These are phyloP conservation scores for Lycium ferocissimum DNA, from an alignment of 257 asterid species.

Conservation along the genomic window DNA sequence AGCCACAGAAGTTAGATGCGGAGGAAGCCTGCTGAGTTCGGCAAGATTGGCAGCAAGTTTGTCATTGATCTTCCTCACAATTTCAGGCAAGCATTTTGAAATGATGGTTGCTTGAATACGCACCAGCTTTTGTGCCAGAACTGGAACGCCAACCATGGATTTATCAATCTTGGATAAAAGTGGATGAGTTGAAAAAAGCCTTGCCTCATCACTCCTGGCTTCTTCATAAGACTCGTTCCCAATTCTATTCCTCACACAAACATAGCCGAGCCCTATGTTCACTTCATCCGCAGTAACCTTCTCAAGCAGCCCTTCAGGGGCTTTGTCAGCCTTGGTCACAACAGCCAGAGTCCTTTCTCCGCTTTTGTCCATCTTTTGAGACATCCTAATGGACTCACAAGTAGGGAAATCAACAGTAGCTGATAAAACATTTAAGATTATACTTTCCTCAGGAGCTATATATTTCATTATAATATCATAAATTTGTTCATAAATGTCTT, in stretches of 20 bases:
- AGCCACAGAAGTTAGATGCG: conserved; percentile 34
- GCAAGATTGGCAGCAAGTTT: conserved; percentile 37
- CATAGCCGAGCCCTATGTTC: not conserved
- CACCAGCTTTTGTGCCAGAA: conserved; percentile 43
- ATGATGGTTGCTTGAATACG: conserved; percentile 44
- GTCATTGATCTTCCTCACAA: conserved; percentile 40
- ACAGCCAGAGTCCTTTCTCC: conserved; percentile 52
- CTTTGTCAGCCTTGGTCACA: conserved; percentile 45
- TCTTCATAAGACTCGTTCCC: conserved; percentile 45
- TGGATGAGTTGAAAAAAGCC: conserved; percentile 36
- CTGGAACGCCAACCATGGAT: conserved; percentile 48
- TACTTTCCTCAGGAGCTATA: conserved; percentile 44
- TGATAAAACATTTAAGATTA: conserved; percentile 46
- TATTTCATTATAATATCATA: conserved; percentile 40
- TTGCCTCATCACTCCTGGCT: conserved; percentile 38
- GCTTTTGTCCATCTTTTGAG: conserved; percentile 41
- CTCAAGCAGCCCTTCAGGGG: conserved; percentile 45
- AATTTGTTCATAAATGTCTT: conserved; percentile 49
- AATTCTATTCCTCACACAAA: conserved; percentile 40
- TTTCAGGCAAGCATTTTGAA: conserved; percentile 44
- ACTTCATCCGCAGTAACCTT: conserved; percentile 41
- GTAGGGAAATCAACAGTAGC: conserved; percentile 49
- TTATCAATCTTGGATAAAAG: conserved; percentile 40
- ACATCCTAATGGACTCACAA: conserved; percentile 52
- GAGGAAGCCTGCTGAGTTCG: conserved; percentile 42